Percentiles rank a stretch among this genome's conserved stretches.
Evolutionary conservation across 1,284 basidiomycete genomes (phyloP).

Genomic region (Rhodofomes roseus): DNA sequence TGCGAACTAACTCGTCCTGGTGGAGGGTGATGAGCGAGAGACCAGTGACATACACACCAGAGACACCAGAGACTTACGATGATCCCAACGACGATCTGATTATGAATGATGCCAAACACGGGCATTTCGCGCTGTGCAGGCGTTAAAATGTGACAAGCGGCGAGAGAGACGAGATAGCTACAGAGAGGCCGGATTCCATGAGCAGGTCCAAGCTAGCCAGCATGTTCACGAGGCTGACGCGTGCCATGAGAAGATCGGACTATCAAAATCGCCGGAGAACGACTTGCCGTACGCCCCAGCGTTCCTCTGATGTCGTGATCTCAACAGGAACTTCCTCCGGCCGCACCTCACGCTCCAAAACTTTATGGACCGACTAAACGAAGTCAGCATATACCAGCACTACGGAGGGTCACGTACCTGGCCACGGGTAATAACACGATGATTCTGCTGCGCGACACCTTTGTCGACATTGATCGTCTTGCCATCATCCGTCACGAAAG

Average conservation of each 20-base stretch:
- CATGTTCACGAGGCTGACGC: constrained; percentile 59
- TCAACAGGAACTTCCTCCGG: constrained; percentile 54
- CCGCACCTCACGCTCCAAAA: constrained; percentile 72
- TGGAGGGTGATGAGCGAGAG: not conserved
- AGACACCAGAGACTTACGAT: constrained; percentile 44
- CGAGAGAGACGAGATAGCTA: constrained; percentile 21
- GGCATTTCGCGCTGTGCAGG: constrained; percentile 62
- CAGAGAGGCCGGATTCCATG: constrained; percentile 43
- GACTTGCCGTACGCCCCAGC: constrained; percentile 63
- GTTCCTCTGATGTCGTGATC: constrained; percentile 55
- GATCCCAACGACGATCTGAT: constrained; percentile 55
- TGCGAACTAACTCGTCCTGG: constrained; percentile 50
- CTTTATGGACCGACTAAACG: constrained; percentile 69
- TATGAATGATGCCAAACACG: constrained; percentile 64
- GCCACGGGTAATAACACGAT: constrained; percentile 56
- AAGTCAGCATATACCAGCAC: not conserved
- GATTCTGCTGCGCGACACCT: constrained; percentile 54
- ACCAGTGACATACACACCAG: not conserved
- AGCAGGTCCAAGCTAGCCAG: constrained; percentile 51
- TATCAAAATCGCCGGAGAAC: not conserved
- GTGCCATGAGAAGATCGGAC: not conserved
- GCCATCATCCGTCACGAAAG: constrained; percentile 61
- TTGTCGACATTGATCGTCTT: constrained; percentile 64
- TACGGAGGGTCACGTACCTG: constrained; percentile 35
- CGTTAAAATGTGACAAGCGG: not conserved